Base-by-base conservation (phyloP, 441 rosid species). In the Arabidopsis hybrid region DNA sequence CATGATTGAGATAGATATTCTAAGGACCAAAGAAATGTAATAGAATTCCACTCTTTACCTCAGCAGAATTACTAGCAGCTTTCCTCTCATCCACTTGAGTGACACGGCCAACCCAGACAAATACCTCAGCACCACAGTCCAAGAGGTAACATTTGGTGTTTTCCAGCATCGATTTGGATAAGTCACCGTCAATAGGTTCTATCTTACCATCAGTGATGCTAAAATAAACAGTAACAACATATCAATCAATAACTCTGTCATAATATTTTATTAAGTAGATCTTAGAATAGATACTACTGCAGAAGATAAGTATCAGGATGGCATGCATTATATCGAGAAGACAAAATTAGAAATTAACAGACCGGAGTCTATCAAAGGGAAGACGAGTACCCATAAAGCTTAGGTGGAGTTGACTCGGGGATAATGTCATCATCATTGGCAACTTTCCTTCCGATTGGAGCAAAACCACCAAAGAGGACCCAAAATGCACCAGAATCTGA, bases 391-490 rank as follows among this genome's bases (percentile, higher is more conserved):
- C 96, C 70, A 65, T 87, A 89, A 36, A 96, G 89, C 83, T 81
- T 85, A 68, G 98, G 87, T 68, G 97, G 95, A 74, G 85, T 87
- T 49, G 86, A 78, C 80, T 91, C 98, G 0, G 85, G 85, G 57
- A 86, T 77, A 72, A 81, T 70, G 38, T 96, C 99, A 77, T 96
- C 97, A 65, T 96, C 99, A 70, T 76, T 75, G 16, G 81, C 65
- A 79, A 89, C 90, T 78, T 96, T 96, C 88, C 90, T 93, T 71
- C 89, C 95, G 35, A 96, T 91, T 53, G 99, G 98, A 73, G 99
- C 98, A 83, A 96, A 96, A 50, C 99, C 99, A 80, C 99, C 99
- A 79, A 93, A 85, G 60, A 96, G 96, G 69, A 93, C 98, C 99
- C 99, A 93, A 75, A 96, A 96, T 77, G 90, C 99, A 64, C 99